Evolutionary conservation across 129 eudicot genomes (phyloP), one percentile per base, ranked within the genome.

Genomic region (Cynara cardunculus): DNA sequence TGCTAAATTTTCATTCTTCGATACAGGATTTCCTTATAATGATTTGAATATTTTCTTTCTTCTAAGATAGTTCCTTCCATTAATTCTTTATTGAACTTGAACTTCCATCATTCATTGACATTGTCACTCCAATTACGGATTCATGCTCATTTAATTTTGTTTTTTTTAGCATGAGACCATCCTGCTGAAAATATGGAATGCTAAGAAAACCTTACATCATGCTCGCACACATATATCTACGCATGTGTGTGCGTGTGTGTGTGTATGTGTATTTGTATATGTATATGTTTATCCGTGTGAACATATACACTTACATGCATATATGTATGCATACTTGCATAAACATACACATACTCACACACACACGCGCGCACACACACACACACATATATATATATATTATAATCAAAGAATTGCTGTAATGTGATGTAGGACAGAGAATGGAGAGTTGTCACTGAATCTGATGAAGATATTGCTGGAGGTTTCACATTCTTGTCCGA

Each of bases 391-490:
- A 21, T 27, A 13, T 16, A 66, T 34, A 74, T 35, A 69, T 68
- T 77, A 64, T 74, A 71, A 67, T 79, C 74, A 61, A 72, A 44
- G 8, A 26, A 13, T 27, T 67, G 19, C 5, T 71, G 76, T 59
- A 65, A 26, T 37, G 10, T 79, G 65, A 80, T 81, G 73, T 84
- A 87, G 93, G 89, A 79, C 35, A 85, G 73, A 82, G 89, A 82
- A 74, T 39, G 26, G 71, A 87, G 78, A 78, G 71, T 85, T 74
- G 77, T 67, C 59, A 78, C 78, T 71, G 96, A 90, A 27, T 87
- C 86, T 66, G 98, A 94, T 80, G 97, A 94, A 85, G 98, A 94
- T 24, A 72, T 72, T 35, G 89, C 87, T 73, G 86, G 64, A 69
- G 97, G 84, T 10, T 89, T 88, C 75, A 83, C 85, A 72, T 87